These are phyloP conservation scores for Cryptococcus maquisensis DNA, from an alignment of 1,284 basidiomycete genomes.

Conservation along the genomic window DNA sequence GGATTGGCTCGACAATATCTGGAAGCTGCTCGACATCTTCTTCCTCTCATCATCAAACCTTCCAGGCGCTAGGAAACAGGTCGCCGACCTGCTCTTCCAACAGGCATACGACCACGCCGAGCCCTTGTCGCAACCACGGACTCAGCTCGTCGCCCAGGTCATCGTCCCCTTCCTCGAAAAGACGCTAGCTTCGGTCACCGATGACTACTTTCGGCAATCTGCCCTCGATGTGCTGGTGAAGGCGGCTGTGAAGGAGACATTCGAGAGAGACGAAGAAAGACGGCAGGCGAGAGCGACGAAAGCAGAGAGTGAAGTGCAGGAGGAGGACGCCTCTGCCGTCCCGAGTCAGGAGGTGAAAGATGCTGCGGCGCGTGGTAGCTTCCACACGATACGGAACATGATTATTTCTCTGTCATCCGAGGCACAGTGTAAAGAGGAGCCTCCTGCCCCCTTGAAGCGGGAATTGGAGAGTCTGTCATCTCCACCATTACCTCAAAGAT, in stretches of 20 bases:
- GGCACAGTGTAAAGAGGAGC: constrained; percentile 29
- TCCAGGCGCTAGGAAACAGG: constrained; percentile 33
- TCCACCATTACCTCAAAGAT: background rate
- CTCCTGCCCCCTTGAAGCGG: background rate
- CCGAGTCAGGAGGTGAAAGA: constrained; percentile 28
- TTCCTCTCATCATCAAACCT: constrained; percentile 28
- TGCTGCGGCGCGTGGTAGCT: constrained; percentile 34
- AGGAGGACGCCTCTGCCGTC: constrained; percentile 30
- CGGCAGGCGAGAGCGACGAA: constrained; percentile 23
- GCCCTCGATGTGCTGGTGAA: constrained; percentile 44
- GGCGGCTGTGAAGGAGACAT: constrained; percentile 47
- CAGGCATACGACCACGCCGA: constrained; percentile 49
- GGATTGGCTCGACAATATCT: constrained; percentile 52
- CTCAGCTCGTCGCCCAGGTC: constrained; percentile 45
- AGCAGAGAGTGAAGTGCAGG: constrained; percentile 23
- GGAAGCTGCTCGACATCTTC: constrained; percentile 49
- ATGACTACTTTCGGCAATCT: constrained; percentile 40
- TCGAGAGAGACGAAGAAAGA: constrained; percentile 43
- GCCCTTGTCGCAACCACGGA: constrained; percentile 44
- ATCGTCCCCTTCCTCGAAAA: constrained; percentile 50
- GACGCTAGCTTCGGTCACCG: constrained; percentile 42
- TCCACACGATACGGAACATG: constrained; percentile 42
- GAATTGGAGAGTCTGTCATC: background rate
- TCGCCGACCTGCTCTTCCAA: constrained; percentile 44
- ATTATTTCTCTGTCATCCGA: constrained; percentile 42